These are phyloP conservation scores for Platanthera zijinensis DNA, from an alignment of 106 monocot genomes.

Conservation along the genomic window DNA sequence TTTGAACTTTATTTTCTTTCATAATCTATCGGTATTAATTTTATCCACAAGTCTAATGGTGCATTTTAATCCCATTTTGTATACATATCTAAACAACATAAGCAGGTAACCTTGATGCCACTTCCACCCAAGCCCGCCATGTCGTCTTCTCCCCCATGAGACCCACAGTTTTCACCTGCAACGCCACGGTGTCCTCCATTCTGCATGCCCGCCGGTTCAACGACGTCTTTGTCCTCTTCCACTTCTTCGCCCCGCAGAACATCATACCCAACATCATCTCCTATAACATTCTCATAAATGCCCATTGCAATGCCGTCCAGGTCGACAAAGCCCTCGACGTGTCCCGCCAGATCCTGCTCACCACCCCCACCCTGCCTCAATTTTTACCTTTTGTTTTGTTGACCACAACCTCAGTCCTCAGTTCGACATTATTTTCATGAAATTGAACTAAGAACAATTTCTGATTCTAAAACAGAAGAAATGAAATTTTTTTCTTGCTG, in stretches of 20 bases:
- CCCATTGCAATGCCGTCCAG: conserved; percentile 49
- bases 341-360: conserved; percentile 52
- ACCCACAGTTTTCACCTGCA: conserved; percentile 93
- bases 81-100: too few species aligned
- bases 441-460: too few species aligned
- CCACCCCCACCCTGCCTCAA: conserved; percentile 69
- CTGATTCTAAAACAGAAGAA: too few species aligned
- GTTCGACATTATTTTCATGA: too few species aligned
- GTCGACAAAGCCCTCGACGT: conserved; percentile 45
- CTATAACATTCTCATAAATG: conserved; percentile 71
- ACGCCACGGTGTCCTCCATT: conserved; percentile 64
- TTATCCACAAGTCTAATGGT: too few species aligned
- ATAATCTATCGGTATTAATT: too few species aligned
- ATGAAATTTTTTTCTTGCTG: too few species aligned
- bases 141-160: conserved; percentile 52
- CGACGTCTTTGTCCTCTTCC: conserved; percentile 53
- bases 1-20: too few species aligned
- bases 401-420: too few species aligned
- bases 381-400: conserved; percentile 42
- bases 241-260: conserved; percentile 65
- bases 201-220: conserved; percentile 49
- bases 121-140: conserved; percentile 47
- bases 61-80: too few species aligned
- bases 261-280: conserved; percentile 82
- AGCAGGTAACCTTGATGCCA: conserved; percentile 61